phyloP scores from a whole-genome alignment of 345 rosid species.

The Populus pruinosa region DNA sequence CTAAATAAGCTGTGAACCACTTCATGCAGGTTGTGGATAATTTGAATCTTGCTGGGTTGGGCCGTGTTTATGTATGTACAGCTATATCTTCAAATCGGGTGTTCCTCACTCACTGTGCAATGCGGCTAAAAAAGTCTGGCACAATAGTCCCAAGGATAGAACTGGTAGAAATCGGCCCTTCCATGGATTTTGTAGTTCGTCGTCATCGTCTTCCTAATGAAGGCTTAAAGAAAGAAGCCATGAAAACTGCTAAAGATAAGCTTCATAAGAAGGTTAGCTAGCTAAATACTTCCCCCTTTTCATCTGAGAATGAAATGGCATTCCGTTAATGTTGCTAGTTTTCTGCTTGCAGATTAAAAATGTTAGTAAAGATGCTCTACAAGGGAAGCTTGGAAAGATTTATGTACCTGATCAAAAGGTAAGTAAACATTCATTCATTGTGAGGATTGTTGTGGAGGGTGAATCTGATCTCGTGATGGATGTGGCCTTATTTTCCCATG shows the following conservation, averaged over 20 bases:
- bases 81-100: constrained; percentile 70
- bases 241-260: constrained; percentile 63
- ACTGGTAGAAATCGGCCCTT: constrained; percentile 90
- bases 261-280: constrained; percentile 78
- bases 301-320: background rate
- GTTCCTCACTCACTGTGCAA: constrained; percentile 70
- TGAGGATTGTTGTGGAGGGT: no score
- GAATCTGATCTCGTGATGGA: background rate
- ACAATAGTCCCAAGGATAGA: constrained; percentile 84
- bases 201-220: constrained; percentile 92
- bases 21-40: constrained; percentile 75
- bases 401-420: constrained; percentile 96
- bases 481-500: background rate
- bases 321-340: constrained; percentile 6
- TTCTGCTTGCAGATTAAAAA: constrained; percentile 56
- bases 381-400: constrained; percentile 70
- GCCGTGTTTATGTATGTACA: constrained; percentile 78
- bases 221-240: constrained; percentile 71
- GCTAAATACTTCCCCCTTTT: background rate
- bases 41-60: constrained; percentile 79
- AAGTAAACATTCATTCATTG: constrained; percentile 5
- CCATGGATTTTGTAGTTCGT: constrained; percentile 89
- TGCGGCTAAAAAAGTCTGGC: constrained; percentile 85
- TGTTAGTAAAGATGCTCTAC: constrained; percentile 56
- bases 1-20: constrained; percentile 6